phyloP scores from a whole-genome alignment of 192 early-diverging fungal genomes.

The Podila epicladia region DNA sequence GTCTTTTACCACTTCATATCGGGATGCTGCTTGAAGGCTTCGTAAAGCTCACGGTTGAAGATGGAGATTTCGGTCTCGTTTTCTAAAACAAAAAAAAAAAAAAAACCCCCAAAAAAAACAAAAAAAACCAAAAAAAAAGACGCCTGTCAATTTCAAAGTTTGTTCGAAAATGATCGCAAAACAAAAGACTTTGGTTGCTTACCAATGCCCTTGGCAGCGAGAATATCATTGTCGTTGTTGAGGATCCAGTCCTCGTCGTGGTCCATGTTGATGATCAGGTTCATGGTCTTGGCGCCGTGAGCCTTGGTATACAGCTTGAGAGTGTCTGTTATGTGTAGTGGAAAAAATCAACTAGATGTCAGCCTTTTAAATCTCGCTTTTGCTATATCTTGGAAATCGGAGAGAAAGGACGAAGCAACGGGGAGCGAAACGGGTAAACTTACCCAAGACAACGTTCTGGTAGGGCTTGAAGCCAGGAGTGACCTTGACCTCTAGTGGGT shows the following conservation, averaged over 20 bases:
- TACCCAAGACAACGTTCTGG: conserved; percentile 73
- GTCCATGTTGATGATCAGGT: conserved; percentile 89
- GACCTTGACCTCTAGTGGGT: conserved; percentile 64
- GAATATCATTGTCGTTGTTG: conserved; percentile 61
- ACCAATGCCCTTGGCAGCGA: conserved; percentile 70
- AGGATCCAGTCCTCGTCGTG: conserved; percentile 73
- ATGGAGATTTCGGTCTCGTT: conserved; percentile 90
- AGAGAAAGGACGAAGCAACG: background rate
- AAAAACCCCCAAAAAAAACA: too few relatives aligned
- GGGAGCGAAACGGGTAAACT: background rate
- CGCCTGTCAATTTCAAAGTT: background rate
- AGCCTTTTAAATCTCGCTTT: background rate
- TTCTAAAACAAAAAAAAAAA: conserved; percentile 39
- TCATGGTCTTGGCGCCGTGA: conserved; percentile 81
- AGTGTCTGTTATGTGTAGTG: conserved; percentile 63
- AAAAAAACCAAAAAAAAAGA: background rate
- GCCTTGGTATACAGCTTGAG: conserved; percentile 80
- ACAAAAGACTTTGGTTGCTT: conserved; percentile 10
- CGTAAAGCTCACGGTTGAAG: conserved; percentile 78
- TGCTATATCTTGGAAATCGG: background rate
- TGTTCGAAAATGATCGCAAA: too few relatives aligned
- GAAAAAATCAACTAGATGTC: background rate
- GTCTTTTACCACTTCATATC: conserved; percentile 77
- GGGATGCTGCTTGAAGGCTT: conserved; percentile 77
- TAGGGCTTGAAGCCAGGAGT: conserved; percentile 76